Base-by-base conservation (phyloP, 163 green algal species). In the Smithsoniella earleae region DNA sequence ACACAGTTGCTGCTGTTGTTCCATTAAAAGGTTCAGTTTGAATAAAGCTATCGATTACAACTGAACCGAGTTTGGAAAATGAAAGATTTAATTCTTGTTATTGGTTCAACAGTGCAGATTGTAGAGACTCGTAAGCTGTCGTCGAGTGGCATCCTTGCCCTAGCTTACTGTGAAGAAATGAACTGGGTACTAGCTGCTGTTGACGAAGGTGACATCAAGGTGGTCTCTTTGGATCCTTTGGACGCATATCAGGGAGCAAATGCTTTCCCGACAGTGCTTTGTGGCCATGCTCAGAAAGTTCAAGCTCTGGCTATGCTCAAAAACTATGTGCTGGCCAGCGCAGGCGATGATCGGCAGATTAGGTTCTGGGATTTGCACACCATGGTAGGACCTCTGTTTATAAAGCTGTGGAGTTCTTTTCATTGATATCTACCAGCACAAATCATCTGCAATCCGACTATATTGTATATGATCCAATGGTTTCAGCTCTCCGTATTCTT, bases 41-140 rank as follows among this genome's bases (percentile, higher is more conserved):
- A n/a, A n/a, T n/a, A n/a, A n/a, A n/a, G n/a, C n/a, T n/a, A n/a
- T n/a, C n/a, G n/a, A n/a, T n/a, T n/a, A n/a, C n/a, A n/a, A n/a
- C n/a, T n/a, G n/a, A n/a, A n/a, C n/a, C n/a, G n/a, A n/a, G n/a
- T n/a, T n/a, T n/a, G n/a, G n/a, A n/a, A n/a, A n/a, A n/a, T n/a
- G n/a, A n/a, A n/a, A n/a, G n/a, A n/a, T n/a, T n/a, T n/a, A n/a
- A n/a, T n/a, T n/a, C n/a, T n/a, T n/a, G n/a, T n/a, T n/a, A n/a
- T n/a, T n/a, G n/a, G n/a, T n/a, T n/a, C n/a, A n/a, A n/a, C 40
- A 49, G 13, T 38, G 58, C 58, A 69, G 58, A 69, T 69, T 69
- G 58, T 69, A 33, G 58, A 69, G 58, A 43, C 58, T 13, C 25
- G 43, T 13, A 13, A 40, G 6, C 30, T 69, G 20, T 30, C 31